phyloP scores from a whole-genome alignment of 148 eudicot species.

The Vaccinium corymbosum region DNA sequence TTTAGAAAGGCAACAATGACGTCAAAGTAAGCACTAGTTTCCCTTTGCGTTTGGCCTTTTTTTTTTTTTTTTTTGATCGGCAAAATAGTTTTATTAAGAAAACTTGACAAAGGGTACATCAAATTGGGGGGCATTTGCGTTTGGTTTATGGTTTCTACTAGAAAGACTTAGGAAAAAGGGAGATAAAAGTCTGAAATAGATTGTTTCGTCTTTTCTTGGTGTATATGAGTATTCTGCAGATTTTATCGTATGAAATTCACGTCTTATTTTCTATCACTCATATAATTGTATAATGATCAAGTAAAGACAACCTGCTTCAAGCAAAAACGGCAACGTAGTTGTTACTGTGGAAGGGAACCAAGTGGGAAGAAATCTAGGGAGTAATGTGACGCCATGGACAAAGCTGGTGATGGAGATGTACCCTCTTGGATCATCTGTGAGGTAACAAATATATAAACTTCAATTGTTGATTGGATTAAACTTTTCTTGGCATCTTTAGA shows the following conservation, averaged over 20 bases:
- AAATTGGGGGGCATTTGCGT: background rate
- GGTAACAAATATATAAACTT: conserved; percentile 35
- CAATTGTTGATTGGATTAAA: background rate
- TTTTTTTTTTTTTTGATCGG: too few relatives aligned
- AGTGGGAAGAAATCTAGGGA: conserved; percentile 46
- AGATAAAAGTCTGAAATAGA: background rate
- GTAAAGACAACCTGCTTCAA: conserved; percentile 92
- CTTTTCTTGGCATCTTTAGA: background rate
- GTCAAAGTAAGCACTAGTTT: conserved; percentile 59
- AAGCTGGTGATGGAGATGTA: conserved; percentile 80
- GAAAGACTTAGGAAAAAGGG: background rate
- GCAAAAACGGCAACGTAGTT: conserved; percentile 54
- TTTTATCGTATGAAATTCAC: background rate
- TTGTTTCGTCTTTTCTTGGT: conserved; percentile 1
- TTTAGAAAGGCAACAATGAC: conserved; percentile 32
- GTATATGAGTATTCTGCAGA: background rate
- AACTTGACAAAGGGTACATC: too few relatives aligned
- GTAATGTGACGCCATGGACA: conserved; percentile 56
- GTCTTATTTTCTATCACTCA: conserved; percentile 4
- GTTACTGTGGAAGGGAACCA: conserved; percentile 48
- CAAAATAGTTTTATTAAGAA: too few relatives aligned
- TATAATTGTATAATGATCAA: conserved; percentile 54
- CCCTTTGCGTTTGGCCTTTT: background rate
- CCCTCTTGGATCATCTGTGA: conserved; percentile 67
- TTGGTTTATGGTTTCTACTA: background rate